Evolutionary conservation across 805 yeast species (phyloP).

Genomic region (Kluyveromyces siamensis): DNA sequence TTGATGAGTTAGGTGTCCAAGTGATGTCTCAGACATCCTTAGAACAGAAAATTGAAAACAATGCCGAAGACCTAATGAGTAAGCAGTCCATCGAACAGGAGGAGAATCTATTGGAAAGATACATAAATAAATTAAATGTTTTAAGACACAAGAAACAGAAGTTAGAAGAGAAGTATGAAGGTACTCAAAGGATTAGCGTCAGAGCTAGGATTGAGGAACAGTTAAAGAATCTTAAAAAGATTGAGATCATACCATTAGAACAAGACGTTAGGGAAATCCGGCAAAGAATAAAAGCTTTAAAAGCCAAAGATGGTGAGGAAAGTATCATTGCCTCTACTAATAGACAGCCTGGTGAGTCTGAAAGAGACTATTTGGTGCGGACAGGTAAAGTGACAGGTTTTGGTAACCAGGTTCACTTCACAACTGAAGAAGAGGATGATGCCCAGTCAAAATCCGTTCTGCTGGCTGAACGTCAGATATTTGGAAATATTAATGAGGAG

Average conservation of each 20-base stretch:
- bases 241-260: constrained; percentile 44
- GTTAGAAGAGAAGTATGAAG: constrained; percentile 40
- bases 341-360: constrained; percentile 61
- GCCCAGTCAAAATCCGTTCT: constrained; percentile 2
- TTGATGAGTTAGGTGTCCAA: constrained; percentile 40
- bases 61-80: constrained; percentile 56
- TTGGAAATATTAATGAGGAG: constrained; percentile 7
- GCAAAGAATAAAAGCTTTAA: constrained; percentile 33
- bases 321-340: constrained; percentile 22
- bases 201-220: constrained; percentile 47
- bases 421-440: constrained; percentile 9
- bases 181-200: constrained; percentile 59
- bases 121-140: constrained; percentile 40
- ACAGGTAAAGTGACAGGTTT: constrained; percentile 94
- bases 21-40: constrained; percentile 72
- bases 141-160: constrained; percentile 35
- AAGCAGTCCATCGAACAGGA: constrained; percentile 67
- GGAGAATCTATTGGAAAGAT: constrained; percentile 60
- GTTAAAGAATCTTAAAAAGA: constrained; percentile 38
- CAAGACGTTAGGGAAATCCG: constrained; percentile 58
- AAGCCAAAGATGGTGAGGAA: constrained; percentile 5
- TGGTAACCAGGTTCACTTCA: constrained; percentile 58
- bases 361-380: constrained; percentile 70
- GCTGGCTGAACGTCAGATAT: constrained; percentile 4
- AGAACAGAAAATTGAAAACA: constrained; percentile 62